phyloP scores from a whole-genome alignment of 306 rosid genomes.

The Sphenostylis stenocarpa region DNA sequence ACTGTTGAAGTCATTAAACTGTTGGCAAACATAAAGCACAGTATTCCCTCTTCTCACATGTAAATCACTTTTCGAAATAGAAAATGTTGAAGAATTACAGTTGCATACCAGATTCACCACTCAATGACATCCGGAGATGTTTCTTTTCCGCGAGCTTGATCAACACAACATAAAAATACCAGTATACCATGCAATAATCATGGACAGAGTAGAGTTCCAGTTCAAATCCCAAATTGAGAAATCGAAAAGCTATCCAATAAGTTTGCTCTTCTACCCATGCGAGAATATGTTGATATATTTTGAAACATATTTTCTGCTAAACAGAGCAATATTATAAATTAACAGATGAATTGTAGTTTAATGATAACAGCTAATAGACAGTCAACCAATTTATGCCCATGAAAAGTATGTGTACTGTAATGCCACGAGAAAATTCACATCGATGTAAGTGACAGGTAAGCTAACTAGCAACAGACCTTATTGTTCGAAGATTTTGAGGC shows the following conservation, averaged over 20 bases:
- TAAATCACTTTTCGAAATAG: neutral
- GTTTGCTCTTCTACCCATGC: conserved; percentile 95
- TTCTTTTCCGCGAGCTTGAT: conserved; percentile 81
- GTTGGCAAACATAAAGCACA: conserved; percentile 13
- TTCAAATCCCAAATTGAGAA: conserved; percentile 90
- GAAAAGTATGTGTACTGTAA: neutral
- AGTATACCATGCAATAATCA: conserved; percentile 97
- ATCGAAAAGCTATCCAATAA: conserved; percentile 92
- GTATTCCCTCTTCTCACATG: conserved; percentile 2
- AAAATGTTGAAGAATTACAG: conserved; percentile 5
- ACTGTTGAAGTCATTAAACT: conserved; percentile 8
- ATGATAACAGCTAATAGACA: conserved; percentile 4
- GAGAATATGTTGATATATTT: conserved; percentile 80
- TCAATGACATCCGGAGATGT: conserved; percentile 57
- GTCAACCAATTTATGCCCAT: conserved; percentile 10
- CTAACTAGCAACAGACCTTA: conserved; percentile 55
- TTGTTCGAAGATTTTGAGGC: conserved; percentile 45
- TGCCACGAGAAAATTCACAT: conserved; percentile 12
- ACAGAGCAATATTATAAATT: conserved; percentile 32
- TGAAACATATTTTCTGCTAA: conserved; percentile 71
- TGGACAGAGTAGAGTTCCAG: conserved; percentile 83
- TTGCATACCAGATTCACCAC: conserved; percentile 61
- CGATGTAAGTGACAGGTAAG: neutral
- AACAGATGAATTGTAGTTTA: conserved; percentile 13
- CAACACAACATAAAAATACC: conserved; percentile 79